These are phyloP conservation scores for Hirschfeldia incana DNA, from an alignment of 345 rosid species.

Conservation along the genomic window DNA sequence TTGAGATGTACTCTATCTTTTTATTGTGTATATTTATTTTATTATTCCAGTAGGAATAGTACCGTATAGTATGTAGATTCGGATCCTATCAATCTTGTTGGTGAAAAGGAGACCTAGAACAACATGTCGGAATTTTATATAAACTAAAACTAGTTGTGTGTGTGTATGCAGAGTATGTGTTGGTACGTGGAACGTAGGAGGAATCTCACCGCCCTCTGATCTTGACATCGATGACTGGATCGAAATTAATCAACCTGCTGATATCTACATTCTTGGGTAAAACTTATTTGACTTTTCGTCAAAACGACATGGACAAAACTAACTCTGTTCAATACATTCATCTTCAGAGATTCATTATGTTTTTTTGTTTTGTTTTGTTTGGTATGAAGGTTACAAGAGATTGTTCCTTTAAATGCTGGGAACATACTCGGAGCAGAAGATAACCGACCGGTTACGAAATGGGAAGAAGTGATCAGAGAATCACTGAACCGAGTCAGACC, in stretches of 20 bases:
- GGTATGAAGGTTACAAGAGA: slow-evolving; percentile 75
- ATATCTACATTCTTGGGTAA: slow-evolving; percentile 83
- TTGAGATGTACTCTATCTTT: slow-evolving; percentile 2
- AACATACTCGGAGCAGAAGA: slow-evolving; percentile 96
- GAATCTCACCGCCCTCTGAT: slow-evolving; percentile 77
- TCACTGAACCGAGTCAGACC: slow-evolving; percentile 64
- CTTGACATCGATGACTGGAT: slow-evolving; percentile 92
- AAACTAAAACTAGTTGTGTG: neutral
- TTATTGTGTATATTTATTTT: neutral
- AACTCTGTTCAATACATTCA: slow-evolving; percentile 8
- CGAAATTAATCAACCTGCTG: slow-evolving; percentile 71
- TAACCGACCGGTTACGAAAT: slow-evolving; percentile 66
- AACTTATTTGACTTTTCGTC: slow-evolving; percentile 20
- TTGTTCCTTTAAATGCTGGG: slow-evolving; percentile 91
- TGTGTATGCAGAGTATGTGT: slow-evolving; percentile 53
- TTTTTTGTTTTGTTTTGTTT: neutral
- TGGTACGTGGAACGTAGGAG: slow-evolving; percentile 97
- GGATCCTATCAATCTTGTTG: slow-evolving; percentile 18
- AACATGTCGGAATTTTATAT: slow-evolving; percentile 21
- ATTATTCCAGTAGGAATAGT: neutral
- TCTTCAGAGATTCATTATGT: neutral
- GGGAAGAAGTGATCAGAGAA: slow-evolving; percentile 87
- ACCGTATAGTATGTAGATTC: slow-evolving; percentile 6
- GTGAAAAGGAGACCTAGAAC: slow-evolving; percentile 26
- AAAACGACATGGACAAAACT: slow-evolving; percentile 29